Conservation (phyloP, 139 green algal genomes). For the Diplosphaera chodatii region DNA sequence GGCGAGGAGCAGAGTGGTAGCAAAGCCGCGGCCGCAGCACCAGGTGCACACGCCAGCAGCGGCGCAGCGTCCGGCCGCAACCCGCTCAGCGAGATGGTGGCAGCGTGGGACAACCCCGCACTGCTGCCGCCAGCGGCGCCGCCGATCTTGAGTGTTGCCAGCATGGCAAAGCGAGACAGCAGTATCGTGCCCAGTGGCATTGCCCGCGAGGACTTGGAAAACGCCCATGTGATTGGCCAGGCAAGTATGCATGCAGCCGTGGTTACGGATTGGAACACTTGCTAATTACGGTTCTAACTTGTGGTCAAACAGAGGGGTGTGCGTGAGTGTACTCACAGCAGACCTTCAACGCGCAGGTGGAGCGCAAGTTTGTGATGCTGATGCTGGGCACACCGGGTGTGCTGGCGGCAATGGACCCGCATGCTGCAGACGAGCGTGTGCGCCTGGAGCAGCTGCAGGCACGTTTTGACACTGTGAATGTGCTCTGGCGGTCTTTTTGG, state of each 20-base stretch:
- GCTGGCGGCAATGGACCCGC: constrained; percentile 69
- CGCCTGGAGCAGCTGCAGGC: constrained; percentile 47
- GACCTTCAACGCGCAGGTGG: constrained; percentile 23
- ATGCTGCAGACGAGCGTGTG: constrained; percentile 78
- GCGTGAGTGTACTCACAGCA: too few species aligned
- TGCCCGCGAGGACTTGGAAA: background rate
- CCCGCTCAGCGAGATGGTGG: background rate
- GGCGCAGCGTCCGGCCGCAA: too few species aligned
- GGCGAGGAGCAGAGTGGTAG: too few species aligned
- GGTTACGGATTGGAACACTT: too few species aligned
- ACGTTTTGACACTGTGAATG: too few species aligned
- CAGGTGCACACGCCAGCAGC: too few species aligned
- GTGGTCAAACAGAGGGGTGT: too few species aligned
- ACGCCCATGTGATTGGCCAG: background rate
- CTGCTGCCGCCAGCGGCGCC: background rate
- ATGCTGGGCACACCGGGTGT: constrained; percentile 19
- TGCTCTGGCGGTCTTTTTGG: too few species aligned
- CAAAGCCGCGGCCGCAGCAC: background rate
- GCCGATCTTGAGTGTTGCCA: background rate
- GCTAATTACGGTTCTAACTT: too few species aligned
- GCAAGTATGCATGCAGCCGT: background rate
- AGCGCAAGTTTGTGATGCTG: constrained; percentile 54
- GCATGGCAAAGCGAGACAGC: background rate
- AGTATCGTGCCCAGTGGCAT: background rate
- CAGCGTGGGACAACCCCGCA: background rate